phyloP scores from a whole-genome alignment of 1,139 yeast species.

The Komagataea norvegica region DNA sequence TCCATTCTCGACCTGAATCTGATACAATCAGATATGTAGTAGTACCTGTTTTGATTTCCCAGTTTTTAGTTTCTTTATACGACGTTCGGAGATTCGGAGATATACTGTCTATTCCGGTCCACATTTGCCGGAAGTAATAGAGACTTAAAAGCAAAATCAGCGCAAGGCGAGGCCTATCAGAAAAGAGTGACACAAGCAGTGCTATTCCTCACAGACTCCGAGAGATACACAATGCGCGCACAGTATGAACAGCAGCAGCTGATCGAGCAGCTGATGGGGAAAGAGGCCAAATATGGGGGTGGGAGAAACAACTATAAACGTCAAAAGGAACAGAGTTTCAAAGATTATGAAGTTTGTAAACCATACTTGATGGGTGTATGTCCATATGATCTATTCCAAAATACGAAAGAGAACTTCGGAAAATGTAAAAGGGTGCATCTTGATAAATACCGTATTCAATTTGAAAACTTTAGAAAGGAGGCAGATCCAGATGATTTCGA shows the following conservation, averaged over 20 bases:
- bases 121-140: no score
- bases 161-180: no score
- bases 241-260: conserved; percentile 74
- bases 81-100: no score
- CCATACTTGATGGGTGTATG: conserved; percentile 83
- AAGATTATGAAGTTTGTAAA: conserved; percentile 70
- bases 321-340: conserved; percentile 35
- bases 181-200: not conserved
- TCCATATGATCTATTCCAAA: conserved; percentile 77
- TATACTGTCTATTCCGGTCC: no score
- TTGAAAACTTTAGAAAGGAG: conserved; percentile 50
- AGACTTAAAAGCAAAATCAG: not conserved
- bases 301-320: conserved; percentile 24
- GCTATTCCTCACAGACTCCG: no score
- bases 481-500: conserved; percentile 36
- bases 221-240: conserved; percentile 35
- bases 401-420: conserved; percentile 83
- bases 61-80: no score
- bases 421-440: conserved; percentile 73
- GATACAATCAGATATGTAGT: no score
- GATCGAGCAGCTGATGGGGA: conserved; percentile 82
- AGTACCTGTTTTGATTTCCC: no score
- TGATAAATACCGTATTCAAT: conserved; percentile 72
- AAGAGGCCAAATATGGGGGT: conserved; percentile 38
- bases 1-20: conserved; percentile 12